These are phyloP conservation scores for Aspergillus sojae DNA, from an alignment of 2,329 filamentous ascomycete species.

Conservation along the genomic window DNA sequence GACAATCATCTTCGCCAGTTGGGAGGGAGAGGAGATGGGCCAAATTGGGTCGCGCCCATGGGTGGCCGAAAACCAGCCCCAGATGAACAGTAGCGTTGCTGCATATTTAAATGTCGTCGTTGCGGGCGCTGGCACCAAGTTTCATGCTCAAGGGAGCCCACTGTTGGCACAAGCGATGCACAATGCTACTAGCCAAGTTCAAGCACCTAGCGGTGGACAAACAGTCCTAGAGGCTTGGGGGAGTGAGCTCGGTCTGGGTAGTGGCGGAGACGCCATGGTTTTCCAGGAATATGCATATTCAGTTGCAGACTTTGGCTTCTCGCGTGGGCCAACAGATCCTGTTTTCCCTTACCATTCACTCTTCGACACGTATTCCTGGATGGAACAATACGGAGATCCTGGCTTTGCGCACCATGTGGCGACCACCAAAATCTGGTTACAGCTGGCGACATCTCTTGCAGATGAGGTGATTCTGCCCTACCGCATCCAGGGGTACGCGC, in stretches of 20 bases:
- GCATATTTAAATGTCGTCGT: background rate
- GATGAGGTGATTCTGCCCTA: background rate
- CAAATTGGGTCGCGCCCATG: background rate
- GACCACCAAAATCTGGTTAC: background rate
- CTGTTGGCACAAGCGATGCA: background rate
- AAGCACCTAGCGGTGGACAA: background rate
- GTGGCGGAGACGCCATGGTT: background rate
- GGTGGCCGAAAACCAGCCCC: background rate
- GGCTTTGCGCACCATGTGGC: background rate
- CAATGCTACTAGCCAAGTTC: background rate
- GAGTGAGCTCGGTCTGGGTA: background rate
- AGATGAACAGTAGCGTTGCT: background rate
- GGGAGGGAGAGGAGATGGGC: constrained; percentile 10
- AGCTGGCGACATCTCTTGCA: background rate
- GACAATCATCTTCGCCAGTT: constrained; percentile 39
- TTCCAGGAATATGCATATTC: background rate
- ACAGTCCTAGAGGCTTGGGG: background rate
- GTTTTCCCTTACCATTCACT: background rate
- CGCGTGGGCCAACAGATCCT: background rate
- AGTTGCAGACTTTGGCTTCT: background rate
- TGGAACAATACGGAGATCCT: background rate
- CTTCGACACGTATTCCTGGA: background rate
- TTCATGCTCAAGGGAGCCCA: constrained; percentile 5
- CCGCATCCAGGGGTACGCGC: background rate
- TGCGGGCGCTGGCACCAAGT: constrained; percentile 1